Conservation (phyloP, 495 filamentous ascomycete genomes). For the Annulohypoxylon stygium region DNA sequence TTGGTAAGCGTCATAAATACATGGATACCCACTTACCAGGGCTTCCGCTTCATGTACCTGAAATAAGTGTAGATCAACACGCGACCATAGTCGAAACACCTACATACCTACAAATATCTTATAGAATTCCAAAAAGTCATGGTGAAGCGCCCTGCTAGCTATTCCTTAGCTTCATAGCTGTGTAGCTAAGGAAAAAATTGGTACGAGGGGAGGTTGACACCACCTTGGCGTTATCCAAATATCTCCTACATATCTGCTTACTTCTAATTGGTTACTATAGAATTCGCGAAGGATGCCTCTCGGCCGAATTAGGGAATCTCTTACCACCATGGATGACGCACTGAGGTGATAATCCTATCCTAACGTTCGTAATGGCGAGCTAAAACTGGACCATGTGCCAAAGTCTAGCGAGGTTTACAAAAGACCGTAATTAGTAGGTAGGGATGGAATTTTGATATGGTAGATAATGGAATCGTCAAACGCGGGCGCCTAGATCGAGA, state of each 20-base stretch:
- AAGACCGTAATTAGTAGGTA: neutral
- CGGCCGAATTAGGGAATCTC: neutral
- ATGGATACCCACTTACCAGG: neutral
- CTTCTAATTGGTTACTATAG: neutral
- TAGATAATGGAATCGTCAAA: neutral
- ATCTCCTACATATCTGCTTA: neutral
- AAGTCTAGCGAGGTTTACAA: neutral
- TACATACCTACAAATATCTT: neutral
- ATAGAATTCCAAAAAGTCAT: neutral
- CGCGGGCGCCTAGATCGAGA: neutral
- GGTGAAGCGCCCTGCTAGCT: neutral
- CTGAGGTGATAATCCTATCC: neutral
- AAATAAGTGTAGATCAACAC: neutral
- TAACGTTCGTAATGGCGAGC: neutral
- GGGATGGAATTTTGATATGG: neutral
- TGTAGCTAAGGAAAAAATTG: neutral
- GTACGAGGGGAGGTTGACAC: neutral
- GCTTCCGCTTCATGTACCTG: neutral
- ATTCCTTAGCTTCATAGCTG: neutral
- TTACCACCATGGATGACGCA: neutral
- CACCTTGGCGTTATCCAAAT: neutral
- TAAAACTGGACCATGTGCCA: neutral
- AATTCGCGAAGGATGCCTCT: neutral
- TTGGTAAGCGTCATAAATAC: neutral
- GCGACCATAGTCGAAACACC: neutral